These are phyloP conservation scores for Paralagenidium karlingii DNA, from an alignment of 352 stramenopile genomes.

Conservation along the genomic window DNA sequence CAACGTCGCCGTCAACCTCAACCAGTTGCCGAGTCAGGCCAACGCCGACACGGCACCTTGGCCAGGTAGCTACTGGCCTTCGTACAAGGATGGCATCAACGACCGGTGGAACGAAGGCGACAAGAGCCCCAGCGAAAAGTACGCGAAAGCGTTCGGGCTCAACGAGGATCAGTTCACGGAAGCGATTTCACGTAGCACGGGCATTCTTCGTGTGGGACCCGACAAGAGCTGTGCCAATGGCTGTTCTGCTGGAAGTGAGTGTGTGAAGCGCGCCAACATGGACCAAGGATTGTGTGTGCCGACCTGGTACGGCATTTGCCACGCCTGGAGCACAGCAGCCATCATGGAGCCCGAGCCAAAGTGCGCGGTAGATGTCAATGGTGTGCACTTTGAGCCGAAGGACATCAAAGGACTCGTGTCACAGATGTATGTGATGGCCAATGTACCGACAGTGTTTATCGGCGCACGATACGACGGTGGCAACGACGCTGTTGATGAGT, in stretches of 20 bases:
- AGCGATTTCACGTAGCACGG: slow-evolving; percentile 16
- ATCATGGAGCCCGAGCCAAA: slow-evolving; percentile 26
- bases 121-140: slow-evolving; percentile 23
- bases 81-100: background rate
- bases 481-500: slow-evolving; percentile 22
- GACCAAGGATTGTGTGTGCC: slow-evolving; percentile 24
- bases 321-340: slow-evolving; percentile 24
- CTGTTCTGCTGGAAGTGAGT: slow-evolving; percentile 14
- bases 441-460: slow-evolving; percentile 30
- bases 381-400: slow-evolving; percentile 26
- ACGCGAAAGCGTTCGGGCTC: slow-evolving; percentile 25
- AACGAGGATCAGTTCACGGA: slow-evolving; percentile 22
- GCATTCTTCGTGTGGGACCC: slow-evolving; percentile 4
- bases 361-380: slow-evolving; percentile 27
- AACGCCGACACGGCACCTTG: too few relatives aligned
- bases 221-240: background rate
- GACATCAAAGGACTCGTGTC: slow-evolving; percentile 35
- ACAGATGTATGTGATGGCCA: slow-evolving; percentile 22
- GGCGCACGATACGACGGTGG: slow-evolving; percentile 8
- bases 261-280: slow-evolving; percentile 9
- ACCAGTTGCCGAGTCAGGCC: too few relatives aligned
- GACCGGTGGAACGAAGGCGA: background rate
- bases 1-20: too few relatives aligned
- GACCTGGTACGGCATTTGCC: slow-evolving; percentile 34
- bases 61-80: background rate